phyloP scores from a whole-genome alignment of 208 protist species.

The Polymyxa betae region DNA sequence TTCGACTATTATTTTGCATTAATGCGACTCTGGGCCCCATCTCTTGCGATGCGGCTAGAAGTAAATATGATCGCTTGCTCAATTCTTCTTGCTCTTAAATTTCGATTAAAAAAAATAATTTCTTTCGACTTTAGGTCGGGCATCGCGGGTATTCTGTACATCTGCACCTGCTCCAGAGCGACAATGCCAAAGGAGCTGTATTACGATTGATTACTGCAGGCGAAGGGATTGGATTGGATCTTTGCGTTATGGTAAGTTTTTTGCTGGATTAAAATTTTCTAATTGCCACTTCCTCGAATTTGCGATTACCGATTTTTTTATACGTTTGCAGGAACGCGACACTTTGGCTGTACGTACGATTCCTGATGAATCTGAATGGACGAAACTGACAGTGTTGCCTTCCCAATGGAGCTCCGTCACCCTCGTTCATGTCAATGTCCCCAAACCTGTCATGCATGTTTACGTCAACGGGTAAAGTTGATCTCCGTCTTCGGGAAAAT shows the following conservation, averaged over 20 bases:
- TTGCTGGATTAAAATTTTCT: too few species aligned
- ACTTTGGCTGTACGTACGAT: neutral
- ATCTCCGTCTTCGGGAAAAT: too few species aligned
- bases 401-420: neutral
- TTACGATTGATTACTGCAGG: slow-evolving; percentile 23
- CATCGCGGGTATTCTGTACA: slow-evolving; percentile 4
- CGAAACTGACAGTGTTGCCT: neutral
- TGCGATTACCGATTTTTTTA: neutral
- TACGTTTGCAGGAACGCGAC: neutral
- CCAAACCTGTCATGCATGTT: slow-evolving; percentile 21
- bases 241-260: neutral
- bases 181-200: neutral
- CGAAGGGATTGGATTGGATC: neutral
- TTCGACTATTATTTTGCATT: neutral
- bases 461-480: slow-evolving; percentile 4
- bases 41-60: neutral
- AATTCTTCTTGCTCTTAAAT: neutral
- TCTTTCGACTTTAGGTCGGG: neutral
- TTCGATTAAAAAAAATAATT: neutral
- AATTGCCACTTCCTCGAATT: neutral
- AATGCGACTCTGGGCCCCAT: neutral
- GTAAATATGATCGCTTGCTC: neutral
- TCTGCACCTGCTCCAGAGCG: neutral
- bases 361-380: slow-evolving; percentile 16
- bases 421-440: neutral